Evolutionary conservation across 1,284 basidiomycete species (phyloP), one percentile per base, ranked within the genome.

Genomic region (Apiotrichum sp.): DNA sequence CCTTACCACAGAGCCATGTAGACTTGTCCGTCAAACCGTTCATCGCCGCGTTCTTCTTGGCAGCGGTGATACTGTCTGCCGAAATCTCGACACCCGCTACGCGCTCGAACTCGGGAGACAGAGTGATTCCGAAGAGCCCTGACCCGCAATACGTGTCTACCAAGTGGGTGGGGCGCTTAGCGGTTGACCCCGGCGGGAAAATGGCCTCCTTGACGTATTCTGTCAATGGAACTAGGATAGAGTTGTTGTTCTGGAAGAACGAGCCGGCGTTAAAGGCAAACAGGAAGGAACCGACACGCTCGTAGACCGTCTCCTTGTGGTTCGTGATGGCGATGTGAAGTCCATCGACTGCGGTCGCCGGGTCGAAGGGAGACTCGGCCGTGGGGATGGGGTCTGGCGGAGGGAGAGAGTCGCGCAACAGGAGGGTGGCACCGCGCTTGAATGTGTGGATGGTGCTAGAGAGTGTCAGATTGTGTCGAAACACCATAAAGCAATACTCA

Each of bases 221-320:
- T 7, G 90, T 87, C 49, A 98, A 82, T 0, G 88, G 84, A 7
- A 86, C 80, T 14, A 98, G 84, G 52, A 97, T 89, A 16, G 87
- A 86, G 71, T 95, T 95, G 80, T 98, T 98, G 80, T 98, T 98
- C 73, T 98, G 95, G 82, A 98, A 98, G 80, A 98, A 98, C 4
- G 87, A 86, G 43, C 87, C 86, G 1, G 89, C 92, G 10, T 83
- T 84, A 73, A 93, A 97, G 66, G 93, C 86, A 74, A 98, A 97
- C 48, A 87, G 77, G 73, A 81, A 86, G 54, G 82, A 77, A 3
- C 88, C 90, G 13, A 98, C 90, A 45, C 83, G 83, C 74, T 97
- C 93, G 56, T 89, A 86, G 4, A 96, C 86, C 3, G 81, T 84
- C 4, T 80, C 83, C 62, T 87, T 87, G 73, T 91, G 89, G 71